phyloP scores from a whole-genome alignment of 176 grass and related monocot genomes.

The Avena insularis region DNA sequence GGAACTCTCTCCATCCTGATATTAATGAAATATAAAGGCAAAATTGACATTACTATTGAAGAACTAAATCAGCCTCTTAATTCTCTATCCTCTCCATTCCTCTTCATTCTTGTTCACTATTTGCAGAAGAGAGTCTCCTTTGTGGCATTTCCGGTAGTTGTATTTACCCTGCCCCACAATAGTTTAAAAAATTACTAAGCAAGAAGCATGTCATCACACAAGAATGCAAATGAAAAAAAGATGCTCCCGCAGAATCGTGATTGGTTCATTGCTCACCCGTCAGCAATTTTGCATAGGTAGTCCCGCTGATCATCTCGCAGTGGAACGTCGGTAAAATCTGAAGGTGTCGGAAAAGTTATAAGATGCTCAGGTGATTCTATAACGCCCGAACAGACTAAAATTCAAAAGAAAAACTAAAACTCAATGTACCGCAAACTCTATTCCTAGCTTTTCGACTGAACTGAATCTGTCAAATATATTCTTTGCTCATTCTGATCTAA shows the following conservation, averaged over 20 bases:
- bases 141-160: constrained; percentile 76
- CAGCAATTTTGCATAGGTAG: constrained; percentile 84
- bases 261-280: constrained; percentile 57
- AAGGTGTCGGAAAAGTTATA: not conserved
- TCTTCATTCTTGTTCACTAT: constrained; percentile 8
- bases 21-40: not conserved
- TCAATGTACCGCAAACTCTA: not conserved
- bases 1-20: not conserved
- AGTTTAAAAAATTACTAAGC: not conserved
- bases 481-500: not conserved
- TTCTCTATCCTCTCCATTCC: not conserved
- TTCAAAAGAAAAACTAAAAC: not conserved
- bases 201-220: not conserved
- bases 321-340: constrained; percentile 88
- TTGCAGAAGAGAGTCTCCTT: constrained; percentile 81
- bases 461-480: not conserved
- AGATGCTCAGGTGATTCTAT: not conserved
- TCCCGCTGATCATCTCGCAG: constrained; percentile 81
- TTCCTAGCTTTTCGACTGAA: not conserved
- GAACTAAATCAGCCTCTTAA: constrained; percentile 1
- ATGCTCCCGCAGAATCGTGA: not conserved
- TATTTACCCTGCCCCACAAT: constrained; percentile 64
- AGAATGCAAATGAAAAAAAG: not conserved
- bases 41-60: not conserved
- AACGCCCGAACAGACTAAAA: not conserved